Evolutionary conservation across 2,329 filamentous ascomycete species (phyloP).

Genomic region (Bipolaris oryzae): DNA sequence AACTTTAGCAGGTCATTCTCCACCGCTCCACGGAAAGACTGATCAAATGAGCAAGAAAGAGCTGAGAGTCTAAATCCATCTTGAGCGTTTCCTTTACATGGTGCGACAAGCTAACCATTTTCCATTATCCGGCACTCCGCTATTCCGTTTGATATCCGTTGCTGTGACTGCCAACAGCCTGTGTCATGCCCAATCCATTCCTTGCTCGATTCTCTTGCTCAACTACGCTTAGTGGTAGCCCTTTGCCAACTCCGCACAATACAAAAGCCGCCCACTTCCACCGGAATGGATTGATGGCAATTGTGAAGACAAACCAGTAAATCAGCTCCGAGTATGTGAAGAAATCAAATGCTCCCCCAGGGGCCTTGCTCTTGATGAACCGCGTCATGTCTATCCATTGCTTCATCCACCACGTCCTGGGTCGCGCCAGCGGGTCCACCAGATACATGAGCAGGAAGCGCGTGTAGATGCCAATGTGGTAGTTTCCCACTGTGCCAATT

Average conservation of each 20-base stretch:
- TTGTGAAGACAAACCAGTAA: conserved; percentile 84
- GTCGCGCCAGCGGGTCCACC: conserved; percentile 75
- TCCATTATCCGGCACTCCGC: background rate
- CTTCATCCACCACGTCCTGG: conserved; percentile 76
- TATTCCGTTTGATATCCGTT: background rate
- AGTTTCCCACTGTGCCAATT: conserved; percentile 83
- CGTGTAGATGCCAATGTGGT: conserved; percentile 90
- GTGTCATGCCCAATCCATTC: conserved; percentile 57
- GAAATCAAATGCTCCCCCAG: conserved; percentile 79
- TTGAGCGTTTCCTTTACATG: background rate
- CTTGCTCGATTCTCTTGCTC: conserved; percentile 67
- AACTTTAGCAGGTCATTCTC: background rate
- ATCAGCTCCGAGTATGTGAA: conserved; percentile 85
- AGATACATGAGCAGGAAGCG: conserved; percentile 86
- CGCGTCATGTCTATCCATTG: conserved; percentile 86
- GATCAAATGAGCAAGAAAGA: too few species aligned
- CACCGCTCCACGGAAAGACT: background rate
- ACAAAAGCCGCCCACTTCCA: conserved; percentile 92
- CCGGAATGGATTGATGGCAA: conserved; percentile 80
- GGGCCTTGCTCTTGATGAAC: conserved; percentile 70
- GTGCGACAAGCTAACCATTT: background rate
- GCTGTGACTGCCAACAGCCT: conserved; percentile 1
- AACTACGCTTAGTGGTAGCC: conserved; percentile 70
- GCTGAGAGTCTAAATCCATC: background rate
- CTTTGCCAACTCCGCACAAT: conserved; percentile 73